Evolutionary conservation across 345 rosid species (phyloP), one percentile per base, ranked within the genome.

Genomic region (Noccaea caerulescens): DNA sequence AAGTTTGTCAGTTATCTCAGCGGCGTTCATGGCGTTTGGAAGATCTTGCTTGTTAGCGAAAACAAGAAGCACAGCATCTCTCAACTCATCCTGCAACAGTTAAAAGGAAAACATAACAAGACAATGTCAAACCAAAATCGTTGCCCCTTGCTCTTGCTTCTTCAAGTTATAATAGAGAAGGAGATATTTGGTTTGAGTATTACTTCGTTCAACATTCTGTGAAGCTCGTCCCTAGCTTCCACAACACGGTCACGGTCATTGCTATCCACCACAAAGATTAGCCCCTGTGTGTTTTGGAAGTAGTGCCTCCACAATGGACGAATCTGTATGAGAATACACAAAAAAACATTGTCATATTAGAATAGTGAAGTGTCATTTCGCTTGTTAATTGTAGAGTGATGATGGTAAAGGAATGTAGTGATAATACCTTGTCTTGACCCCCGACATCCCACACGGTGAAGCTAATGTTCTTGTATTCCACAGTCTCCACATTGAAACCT

Each of bases 391-490:
- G 39, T 20, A 65, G 33, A 43, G 34, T 13, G 64, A 10, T 13
- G 64, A 10, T 23, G 13, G 34, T 52, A 18, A 25, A 39, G 9
- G 41, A 11, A 18, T 30, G 58, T n/a, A 32, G 32, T 44, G 45
- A 60, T 14, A 74, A 41, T 75, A 86, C 88, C 88, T 87, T 87
- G 79, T 87, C 92, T 66, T 87, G 92, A 82, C 89, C 92, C 13
- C 89, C 92, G 10, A 87, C 89, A 83, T 87, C 92, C 92, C 92
- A 87, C 46, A 87, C 92, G 7, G 92, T 87, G 69, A 83, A 87
- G 80, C 89, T 87, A 43, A 87, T 87, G 85, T 87, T 87, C 85
- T 87, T 87, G 71, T 87, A 87, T 58, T 87, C 92, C 36, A 87
- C 92, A 34, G 92, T 87, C 84, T 87, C 92, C 38, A 87, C 92